Conservation (phyloP, 371 early-diverging fungal species). For the Lichtheimia hyalospora region DNA sequence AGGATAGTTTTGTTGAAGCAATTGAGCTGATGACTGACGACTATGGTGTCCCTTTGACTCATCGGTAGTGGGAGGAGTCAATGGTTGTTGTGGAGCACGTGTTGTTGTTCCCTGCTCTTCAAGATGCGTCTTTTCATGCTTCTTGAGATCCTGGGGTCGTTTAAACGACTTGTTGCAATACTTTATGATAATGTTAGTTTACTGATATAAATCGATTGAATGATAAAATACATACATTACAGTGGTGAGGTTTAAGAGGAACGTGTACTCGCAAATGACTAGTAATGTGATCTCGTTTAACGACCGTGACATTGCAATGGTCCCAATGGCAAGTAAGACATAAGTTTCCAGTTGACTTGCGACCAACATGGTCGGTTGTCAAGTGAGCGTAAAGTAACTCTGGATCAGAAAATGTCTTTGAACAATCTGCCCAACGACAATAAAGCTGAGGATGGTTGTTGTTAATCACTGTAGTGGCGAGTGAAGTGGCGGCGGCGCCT, state of each 20-base stretch:
- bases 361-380: slow-evolving; percentile 86
- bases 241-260: slow-evolving; percentile 84
- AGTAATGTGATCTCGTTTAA: slow-evolving; percentile 94
- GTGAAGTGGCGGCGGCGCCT: too few species aligned
- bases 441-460: not conserved
- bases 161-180: slow-evolving; percentile 81
- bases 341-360: slow-evolving; percentile 84
- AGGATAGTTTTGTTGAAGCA: slow-evolving; percentile 1
- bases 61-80: not conserved
- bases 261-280: slow-evolving; percentile 91
- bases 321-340: slow-evolving; percentile 90
- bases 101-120: slow-evolving; percentile 31
- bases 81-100: not conserved
- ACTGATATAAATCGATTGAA: not conserved
- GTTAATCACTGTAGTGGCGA: too few species aligned
- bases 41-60: not conserved
- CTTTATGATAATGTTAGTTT: slow-evolving; percentile 20
- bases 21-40: not conserved
- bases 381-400: slow-evolving; percentile 85
- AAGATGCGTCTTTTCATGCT: slow-evolving; percentile 81
- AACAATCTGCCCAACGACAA: slow-evolving; percentile 57
- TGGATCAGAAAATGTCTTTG: slow-evolving; percentile 65
- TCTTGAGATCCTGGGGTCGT: slow-evolving; percentile 87
- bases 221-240: slow-evolving; percentile 47
- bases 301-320: slow-evolving; percentile 69